phyloP scores from a whole-genome alignment of 2,329 filamentous ascomycete genomes.

The Paecilomyces fulvus region DNA sequence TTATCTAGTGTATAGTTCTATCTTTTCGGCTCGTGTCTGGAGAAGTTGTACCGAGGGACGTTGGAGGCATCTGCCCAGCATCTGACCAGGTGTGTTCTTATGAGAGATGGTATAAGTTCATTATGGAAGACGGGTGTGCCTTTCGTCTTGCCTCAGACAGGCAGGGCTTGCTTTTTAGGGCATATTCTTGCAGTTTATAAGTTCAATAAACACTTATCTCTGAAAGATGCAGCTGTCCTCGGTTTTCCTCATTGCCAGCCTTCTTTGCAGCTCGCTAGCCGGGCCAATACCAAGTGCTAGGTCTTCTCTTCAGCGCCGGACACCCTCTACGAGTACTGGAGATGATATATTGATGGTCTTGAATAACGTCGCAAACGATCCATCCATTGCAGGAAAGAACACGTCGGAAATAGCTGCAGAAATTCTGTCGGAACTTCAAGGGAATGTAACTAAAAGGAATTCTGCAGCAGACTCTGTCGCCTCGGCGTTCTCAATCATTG shows the following conservation, averaged over 20 bases:
- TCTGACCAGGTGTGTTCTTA: background rate
- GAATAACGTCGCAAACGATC: background rate
- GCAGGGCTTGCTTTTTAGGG: background rate
- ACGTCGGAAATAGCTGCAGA: background rate
- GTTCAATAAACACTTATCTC: background rate
- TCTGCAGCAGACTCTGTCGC: constrained; percentile 6
- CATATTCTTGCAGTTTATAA: background rate
- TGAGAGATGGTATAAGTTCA: background rate
- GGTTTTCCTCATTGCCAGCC: background rate
- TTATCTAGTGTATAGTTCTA: background rate
- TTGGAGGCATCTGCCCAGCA: background rate
- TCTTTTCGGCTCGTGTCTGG: no score
- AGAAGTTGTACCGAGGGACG: background rate
- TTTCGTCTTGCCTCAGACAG: background rate
- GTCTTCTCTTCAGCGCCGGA: background rate
- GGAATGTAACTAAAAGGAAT: background rate
- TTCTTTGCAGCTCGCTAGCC: background rate
- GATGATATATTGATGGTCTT: background rate
- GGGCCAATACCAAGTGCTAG: background rate
- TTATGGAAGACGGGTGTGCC: background rate
- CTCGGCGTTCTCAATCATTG: background rate
- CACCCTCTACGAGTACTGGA: background rate
- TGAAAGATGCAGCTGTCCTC: background rate
- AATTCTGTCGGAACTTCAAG: background rate
- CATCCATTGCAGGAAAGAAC: background rate